Percentiles rank a stretch among this genome's conserved stretches.
phyloP scores from a whole-genome alignment of 352 stramenopile genomes.

The Phytophthora sp. region DNA sequence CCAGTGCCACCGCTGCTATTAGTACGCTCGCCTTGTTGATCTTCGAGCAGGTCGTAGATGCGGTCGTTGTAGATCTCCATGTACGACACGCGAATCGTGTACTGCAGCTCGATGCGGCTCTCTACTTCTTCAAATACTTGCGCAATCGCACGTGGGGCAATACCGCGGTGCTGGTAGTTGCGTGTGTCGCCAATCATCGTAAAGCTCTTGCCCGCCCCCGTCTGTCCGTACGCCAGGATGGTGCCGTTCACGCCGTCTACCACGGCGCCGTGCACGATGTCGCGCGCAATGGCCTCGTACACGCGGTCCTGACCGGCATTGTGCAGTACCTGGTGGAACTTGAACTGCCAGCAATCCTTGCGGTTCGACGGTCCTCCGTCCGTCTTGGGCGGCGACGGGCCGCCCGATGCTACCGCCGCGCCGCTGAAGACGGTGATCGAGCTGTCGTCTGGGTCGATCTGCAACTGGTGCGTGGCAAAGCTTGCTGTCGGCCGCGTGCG shows the following conservation, averaged over 20 bases:
- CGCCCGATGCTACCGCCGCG: constrained; percentile 20
- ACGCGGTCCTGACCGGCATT: constrained; percentile 91
- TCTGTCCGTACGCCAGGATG: constrained; percentile 91
- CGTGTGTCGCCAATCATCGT: constrained; percentile 93
- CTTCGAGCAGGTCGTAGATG: constrained; percentile 92
- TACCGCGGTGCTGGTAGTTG: constrained; percentile 92
- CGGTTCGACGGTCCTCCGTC: constrained; percentile 62
- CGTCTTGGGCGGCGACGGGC: constrained; percentile 32
- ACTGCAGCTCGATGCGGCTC: constrained; percentile 89
- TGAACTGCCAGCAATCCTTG: constrained; percentile 89
- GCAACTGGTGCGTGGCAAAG: constrained; percentile 77
- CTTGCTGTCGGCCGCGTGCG: constrained; percentile 78
- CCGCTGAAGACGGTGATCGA: constrained; percentile 65
- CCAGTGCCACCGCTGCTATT: constrained; percentile 9
- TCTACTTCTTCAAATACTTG: constrained; percentile 92
- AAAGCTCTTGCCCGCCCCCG: constrained; percentile 90
- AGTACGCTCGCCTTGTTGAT: constrained; percentile 27
- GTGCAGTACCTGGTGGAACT: constrained; percentile 93
- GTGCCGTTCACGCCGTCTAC: constrained; percentile 91
- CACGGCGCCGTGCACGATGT: constrained; percentile 89
- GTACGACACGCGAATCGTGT: constrained; percentile 90
- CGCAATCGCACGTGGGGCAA: constrained; percentile 85
- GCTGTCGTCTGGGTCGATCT: constrained; percentile 83
- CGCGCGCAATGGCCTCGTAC: constrained; percentile 88
- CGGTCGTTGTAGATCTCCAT: constrained; percentile 97